Percentiles rank a stretch among this genome's conserved stretches.
Evolutionary conservation across 192 early-diverging fungal species (phyloP).

Genomic region (Irineochytrium annulatum): DNA sequence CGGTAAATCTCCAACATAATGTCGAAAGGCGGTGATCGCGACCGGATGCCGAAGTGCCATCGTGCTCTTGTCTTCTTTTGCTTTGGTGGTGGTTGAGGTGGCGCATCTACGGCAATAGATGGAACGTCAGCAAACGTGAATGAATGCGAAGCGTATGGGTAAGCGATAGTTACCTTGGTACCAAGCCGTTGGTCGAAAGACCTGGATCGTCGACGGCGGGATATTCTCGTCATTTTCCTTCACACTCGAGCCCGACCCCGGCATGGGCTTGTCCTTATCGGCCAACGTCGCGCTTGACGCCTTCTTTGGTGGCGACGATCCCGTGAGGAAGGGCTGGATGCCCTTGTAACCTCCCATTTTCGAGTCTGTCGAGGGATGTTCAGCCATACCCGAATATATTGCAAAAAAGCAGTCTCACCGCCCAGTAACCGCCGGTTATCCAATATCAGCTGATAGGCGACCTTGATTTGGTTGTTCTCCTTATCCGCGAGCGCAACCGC

Average conservation of each 20-base stretch:
- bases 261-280: too few species aligned
- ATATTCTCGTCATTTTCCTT: too few species aligned
- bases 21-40: conserved; percentile 81
- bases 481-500: conserved; percentile 70
- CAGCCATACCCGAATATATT: conserved; percentile 5
- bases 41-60: conserved; percentile 99
- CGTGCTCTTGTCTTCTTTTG: conserved; percentile 58
- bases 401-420: conserved; percentile 37
- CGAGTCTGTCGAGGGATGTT: neutral
- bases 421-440: conserved; percentile 56
- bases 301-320: neutral
- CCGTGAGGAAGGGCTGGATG: neutral
- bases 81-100: conserved; percentile 10
- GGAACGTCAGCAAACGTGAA: neutral
- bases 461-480: conserved; percentile 92
- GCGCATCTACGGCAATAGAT: neutral
- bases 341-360: neutral
- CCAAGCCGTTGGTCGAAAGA: neutral
- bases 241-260: too few species aligned
- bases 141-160: neutral
- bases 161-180: neutral
- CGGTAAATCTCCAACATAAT: conserved; percentile 98
- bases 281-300: too few species aligned
- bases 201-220: too few species aligned
- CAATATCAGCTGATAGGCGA: conserved; percentile 93